These are phyloP conservation scores for Coelastrella sp. DNA, from an alignment of 139 green algal species.

Conservation along the genomic window DNA sequence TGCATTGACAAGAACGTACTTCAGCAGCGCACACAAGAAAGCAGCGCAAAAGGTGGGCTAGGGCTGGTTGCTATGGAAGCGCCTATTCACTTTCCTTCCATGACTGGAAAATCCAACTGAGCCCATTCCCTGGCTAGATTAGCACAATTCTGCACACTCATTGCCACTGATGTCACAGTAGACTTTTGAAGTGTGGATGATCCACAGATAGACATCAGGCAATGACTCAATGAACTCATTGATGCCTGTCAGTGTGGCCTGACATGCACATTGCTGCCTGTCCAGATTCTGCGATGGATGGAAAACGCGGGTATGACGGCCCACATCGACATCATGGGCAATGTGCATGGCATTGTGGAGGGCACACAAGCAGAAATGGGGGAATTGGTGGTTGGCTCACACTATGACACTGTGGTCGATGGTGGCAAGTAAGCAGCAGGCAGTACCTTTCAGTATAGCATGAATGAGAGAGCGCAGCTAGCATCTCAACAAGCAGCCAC, in stretches of 20 bases:
- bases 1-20: conserved; percentile 45
- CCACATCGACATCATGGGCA: conserved; percentile 83
- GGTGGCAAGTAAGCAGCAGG: conserved; percentile 71
- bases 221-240: no score
- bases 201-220: no score
- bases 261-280: not conserved
- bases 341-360: conserved; percentile 80
- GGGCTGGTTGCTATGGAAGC: no score
- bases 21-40: conserved; percentile 26
- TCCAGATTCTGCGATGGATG: conserved; percentile 63
- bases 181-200: not conserved
- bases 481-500: no score
- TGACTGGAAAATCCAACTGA: not conserved
- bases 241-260: no score
- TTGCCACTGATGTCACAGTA: not conserved
- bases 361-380: conserved; percentile 39
- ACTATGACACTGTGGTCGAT: conserved; percentile 96
- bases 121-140: no score
- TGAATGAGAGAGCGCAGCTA: not conserved
- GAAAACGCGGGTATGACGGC: conserved; percentile 76
- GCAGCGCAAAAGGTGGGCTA: conserved; percentile 12
- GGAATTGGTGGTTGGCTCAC: conserved; percentile 82
- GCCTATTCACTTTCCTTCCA: no score
- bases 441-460: not conserved
- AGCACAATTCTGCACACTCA: no score